phyloP scores from a whole-genome alignment of 768 basidiomycete species.

The Chlorophyllum brunneum region DNA sequence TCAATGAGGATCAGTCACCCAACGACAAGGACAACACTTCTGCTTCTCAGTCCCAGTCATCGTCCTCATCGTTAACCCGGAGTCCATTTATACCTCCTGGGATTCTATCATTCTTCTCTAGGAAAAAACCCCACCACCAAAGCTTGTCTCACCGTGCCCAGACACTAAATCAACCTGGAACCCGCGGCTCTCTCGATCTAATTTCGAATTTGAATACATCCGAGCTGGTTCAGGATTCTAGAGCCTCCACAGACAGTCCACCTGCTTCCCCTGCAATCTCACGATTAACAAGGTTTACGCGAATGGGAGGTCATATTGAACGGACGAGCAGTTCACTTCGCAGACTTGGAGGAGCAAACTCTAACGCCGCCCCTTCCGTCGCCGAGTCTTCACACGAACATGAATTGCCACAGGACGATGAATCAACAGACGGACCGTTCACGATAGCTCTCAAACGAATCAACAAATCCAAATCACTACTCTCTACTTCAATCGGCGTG shows the following conservation, averaged over 20 bases:
- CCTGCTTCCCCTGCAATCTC: no score
- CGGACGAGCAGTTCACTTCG: neutral
- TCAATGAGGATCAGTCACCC: no score
- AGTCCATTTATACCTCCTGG: slow-evolving; percentile 34
- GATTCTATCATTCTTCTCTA: slow-evolving; percentile 39
- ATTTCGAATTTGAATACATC: neutral
- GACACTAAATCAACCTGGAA: slow-evolving; percentile 21
- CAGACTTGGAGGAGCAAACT: neutral
- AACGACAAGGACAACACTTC: no score
- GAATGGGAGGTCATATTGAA: neutral
- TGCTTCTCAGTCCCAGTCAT: neutral
- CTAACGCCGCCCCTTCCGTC: neutral
- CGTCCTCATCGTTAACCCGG: slow-evolving; percentile 18
- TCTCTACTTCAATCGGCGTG: slow-evolving; percentile 56
- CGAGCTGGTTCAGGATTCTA: no score
- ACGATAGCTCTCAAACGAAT: slow-evolving; percentile 36
- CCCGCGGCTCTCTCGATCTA: slow-evolving; percentile 40
- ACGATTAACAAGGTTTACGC: neutral
- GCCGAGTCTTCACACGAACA: neutral
- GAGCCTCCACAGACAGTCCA: no score
- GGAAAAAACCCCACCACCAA: slow-evolving; percentile 17
- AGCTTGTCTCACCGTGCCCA: slow-evolving; percentile 16
- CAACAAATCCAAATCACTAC: slow-evolving; percentile 30
- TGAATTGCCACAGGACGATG: neutral
- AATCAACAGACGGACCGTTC: slow-evolving; percentile 30